These are phyloP conservation scores for Globisporangium paroecandrum DNA, from an alignment of 352 stramenopile species.

Conservation along the genomic window DNA sequence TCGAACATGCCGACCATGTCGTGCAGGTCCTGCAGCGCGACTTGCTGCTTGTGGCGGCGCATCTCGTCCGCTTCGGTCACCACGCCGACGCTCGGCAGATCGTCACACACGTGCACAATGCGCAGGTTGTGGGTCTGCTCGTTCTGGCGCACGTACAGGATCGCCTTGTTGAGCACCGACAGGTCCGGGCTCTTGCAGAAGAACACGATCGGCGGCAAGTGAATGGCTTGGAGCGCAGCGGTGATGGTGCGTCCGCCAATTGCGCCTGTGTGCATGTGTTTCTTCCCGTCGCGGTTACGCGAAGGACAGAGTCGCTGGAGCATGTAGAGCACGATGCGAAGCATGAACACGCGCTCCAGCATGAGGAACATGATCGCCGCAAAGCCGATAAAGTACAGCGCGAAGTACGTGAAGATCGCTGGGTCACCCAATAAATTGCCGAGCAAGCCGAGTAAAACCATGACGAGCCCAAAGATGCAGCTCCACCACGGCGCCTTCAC, in stretches of 20 bases:
- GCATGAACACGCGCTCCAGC: slow-evolving; percentile 74
- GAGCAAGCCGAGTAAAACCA: slow-evolving; percentile 22
- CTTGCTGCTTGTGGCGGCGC: slow-evolving; percentile 29
- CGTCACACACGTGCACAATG: slow-evolving; percentile 82
- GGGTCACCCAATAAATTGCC: slow-evolving; percentile 22
- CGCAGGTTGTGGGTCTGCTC: slow-evolving; percentile 90
- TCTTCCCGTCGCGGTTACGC: slow-evolving; percentile 22
- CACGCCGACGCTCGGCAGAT: slow-evolving; percentile 21
- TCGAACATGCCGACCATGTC: slow-evolving; percentile 83
- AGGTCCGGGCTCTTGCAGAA: slow-evolving; percentile 89
- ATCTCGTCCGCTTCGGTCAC: slow-evolving; percentile 37
- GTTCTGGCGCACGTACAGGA: slow-evolving; percentile 92
- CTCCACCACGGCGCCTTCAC: slow-evolving; percentile 39
- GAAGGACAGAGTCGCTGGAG: slow-evolving; percentile 64
- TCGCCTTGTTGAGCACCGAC: slow-evolving; percentile 91
- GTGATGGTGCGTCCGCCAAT: slow-evolving; percentile 67
- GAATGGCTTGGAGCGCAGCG: slow-evolving; percentile 53
- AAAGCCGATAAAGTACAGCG: slow-evolving; percentile 72
- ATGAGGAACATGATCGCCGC: slow-evolving; percentile 75
- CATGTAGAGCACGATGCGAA: slow-evolving; percentile 67
- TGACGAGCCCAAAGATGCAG: slow-evolving; percentile 16
- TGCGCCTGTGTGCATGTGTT: slow-evolving; percentile 49
- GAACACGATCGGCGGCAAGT: slow-evolving; percentile 88
- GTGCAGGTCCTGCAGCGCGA: slow-evolving; percentile 59
- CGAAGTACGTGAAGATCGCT: slow-evolving; percentile 80